Evolutionary conservation across 768 basidiomycete species (phyloP).

Genomic region (Lactarius psammicola): DNA sequence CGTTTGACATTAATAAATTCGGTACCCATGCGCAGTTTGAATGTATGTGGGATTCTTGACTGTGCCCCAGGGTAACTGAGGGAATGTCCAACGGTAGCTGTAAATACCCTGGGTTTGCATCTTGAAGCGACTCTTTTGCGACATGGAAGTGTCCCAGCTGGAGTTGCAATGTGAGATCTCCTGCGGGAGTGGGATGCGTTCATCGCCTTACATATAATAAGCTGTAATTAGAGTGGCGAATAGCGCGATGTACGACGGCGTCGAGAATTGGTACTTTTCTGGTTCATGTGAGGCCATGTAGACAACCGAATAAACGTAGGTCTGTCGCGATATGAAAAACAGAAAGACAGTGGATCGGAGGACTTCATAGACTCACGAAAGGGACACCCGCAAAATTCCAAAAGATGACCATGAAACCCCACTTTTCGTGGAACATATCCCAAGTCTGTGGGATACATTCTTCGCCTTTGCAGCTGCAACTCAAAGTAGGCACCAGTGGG

Average conservation of each 20-base stretch:
- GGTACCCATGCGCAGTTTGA: constrained; percentile 89
- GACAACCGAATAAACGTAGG: constrained; percentile 95
- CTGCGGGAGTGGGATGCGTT: not conserved
- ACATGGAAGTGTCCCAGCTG: constrained; percentile 93
- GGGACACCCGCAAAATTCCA: constrained; percentile 96
- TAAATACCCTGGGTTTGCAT: constrained; percentile 93
- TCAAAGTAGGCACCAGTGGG: constrained; percentile 3
- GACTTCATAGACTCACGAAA: constrained; percentile 55
- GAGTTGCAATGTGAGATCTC: not conserved
- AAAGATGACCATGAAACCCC: constrained; percentile 98
- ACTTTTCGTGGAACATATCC: constrained; percentile 99
- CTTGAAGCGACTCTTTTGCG: constrained; percentile 96
- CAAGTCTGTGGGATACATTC: constrained; percentile 96
- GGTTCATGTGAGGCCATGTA: constrained; percentile 98
- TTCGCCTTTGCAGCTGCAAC: constrained; percentile 77
- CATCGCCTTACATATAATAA: constrained; percentile 73
- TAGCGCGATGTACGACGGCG: constrained; percentile 65
- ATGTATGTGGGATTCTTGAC: constrained; percentile 87
- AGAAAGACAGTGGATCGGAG: constrained; percentile 6
- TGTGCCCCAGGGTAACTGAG: constrained; percentile 80
- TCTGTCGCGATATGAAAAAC: constrained; percentile 43
- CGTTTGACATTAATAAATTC: not conserved
- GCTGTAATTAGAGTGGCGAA: constrained; percentile 76
- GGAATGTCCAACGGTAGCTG: constrained; percentile 87
- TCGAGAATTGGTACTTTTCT: constrained; percentile 81